Evolutionary conservation across 2,329 filamentous ascomycete genomes (phyloP), one percentile per base, ranked within the genome.

Genomic region (Nigrospora osmanthi): DNA sequence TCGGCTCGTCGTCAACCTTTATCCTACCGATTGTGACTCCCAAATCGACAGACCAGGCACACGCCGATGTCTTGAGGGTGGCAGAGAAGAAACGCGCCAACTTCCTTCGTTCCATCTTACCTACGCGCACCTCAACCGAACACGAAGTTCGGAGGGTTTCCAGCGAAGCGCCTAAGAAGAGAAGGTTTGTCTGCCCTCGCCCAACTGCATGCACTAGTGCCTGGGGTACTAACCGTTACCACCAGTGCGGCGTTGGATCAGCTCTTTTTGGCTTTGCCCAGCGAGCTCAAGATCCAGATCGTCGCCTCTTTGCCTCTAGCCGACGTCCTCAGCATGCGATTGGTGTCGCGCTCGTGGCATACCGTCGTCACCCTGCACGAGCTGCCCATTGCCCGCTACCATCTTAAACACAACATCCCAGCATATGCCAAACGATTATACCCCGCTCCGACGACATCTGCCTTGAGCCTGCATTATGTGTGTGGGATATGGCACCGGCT

Each of bases 401-500:
- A 83, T 52, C 68, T 83, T 44, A 64, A 77, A 40, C 67, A 80
- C 48, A 73, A 78, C 49, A 71, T 84, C 5, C 80, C 80, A 10
- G 69, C 69, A 30, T 84, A 83, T 52, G 76, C 79, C 19, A 69
- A 73, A 38, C 71, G 76, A 32, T 65, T 84, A 13, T 84, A 82
- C 49, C 80, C 79, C 2, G 52, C 70, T 2, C 67, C 69, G n/a
- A 67, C 74, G 35, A 59, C 67, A 5, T 55, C 64, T 15, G 61
- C 70, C 15, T 64, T 78, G 43, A 80, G 70, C 48, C 71, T 84
- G 32, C 77, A 81, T 53, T 75, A 83, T 49, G 61, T 84, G 0
- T 83, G 80, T 54, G 74, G 79, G 16, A 65, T 84, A 52, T 83
- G 80, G 80, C 80, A 84, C 57, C 73, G 80, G 15, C 61, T 84